Evolutionary conservation across 2,329 filamentous ascomycete species (phyloP).

Genomic region (Arachnopeziza araneosa): DNA sequence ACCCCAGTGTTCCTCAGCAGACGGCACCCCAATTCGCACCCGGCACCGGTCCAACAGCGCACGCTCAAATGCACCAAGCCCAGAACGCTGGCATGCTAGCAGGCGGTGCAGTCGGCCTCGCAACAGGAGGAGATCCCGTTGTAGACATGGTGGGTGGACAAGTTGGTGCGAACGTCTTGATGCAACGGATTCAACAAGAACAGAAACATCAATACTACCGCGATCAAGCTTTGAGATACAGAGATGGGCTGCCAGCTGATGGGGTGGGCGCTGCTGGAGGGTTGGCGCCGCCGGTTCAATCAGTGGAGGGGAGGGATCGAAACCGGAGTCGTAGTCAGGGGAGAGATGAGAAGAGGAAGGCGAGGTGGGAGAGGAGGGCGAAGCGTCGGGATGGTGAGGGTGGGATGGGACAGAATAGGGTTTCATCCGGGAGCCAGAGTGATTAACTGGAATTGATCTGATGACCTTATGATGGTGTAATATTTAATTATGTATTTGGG

Average conservation of each 20-base stretch:
- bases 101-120: neutral
- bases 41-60: neutral
- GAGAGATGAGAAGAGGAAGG: neutral
- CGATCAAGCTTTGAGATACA: neutral
- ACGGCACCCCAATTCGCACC: neutral
- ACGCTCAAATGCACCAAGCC: neutral
- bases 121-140: neutral
- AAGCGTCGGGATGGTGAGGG: neutral
- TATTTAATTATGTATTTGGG: no score
- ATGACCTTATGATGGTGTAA: no score
- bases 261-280: neutral
- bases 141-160: neutral
- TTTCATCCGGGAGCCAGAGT: no score
- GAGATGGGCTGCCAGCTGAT: neutral
- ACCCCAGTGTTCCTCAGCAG: no score
- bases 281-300: no score
- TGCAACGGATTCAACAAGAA: neutral
- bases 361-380: neutral
- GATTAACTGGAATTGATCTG: no score
- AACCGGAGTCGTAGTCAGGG: neutral
- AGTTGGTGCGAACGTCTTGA: neutral
- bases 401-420: neutral
- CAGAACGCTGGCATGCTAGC: neutral
- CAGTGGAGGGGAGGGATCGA: neutral
- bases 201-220: neutral